phyloP scores from a whole-genome alignment of 257 asterid species.

The Rehmannia glutinosa region DNA sequence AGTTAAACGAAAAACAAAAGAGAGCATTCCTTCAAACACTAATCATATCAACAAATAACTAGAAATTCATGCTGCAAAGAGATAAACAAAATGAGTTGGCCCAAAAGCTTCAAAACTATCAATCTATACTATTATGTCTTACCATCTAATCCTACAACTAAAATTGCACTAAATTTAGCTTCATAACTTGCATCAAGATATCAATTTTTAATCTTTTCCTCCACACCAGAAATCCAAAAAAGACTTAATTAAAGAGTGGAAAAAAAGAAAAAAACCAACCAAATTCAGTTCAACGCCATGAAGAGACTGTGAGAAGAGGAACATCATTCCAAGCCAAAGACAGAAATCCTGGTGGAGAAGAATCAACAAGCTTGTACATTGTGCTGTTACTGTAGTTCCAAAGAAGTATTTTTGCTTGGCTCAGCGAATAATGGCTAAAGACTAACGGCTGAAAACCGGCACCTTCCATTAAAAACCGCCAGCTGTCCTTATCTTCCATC shows the following conservation, averaged over 20 bases:
- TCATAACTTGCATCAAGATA: constrained; percentile 21
- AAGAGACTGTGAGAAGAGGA: constrained; percentile 82
- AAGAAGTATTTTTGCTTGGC: constrained; percentile 81
- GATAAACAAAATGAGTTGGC: constrained; percentile 21
- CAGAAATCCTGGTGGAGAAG: constrained; percentile 72
- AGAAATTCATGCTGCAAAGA: constrained; percentile 23
- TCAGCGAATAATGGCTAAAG: constrained; percentile 82
- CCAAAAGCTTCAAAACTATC: constrained; percentile 31
- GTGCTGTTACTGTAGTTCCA: constrained; percentile 80
- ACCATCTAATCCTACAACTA: constrained; percentile 31
- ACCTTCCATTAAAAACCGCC: constrained; percentile 73
- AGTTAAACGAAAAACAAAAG: no score
- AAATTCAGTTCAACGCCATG: constrained; percentile 52
- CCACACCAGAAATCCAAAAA: constrained; percentile 15
- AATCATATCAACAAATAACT: constrained; percentile 30
- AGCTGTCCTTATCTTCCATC: constrained; percentile 78
- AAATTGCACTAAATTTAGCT: constrained; percentile 15
- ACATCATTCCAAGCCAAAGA: constrained; percentile 88
- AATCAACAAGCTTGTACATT: constrained; percentile 55
- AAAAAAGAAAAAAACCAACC: constrained; percentile 14
- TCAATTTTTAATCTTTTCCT: not conserved
- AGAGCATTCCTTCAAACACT: no score
- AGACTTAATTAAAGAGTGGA: constrained; percentile 18
- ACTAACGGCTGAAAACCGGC: constrained; percentile 68
- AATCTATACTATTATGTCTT: constrained; percentile 27